Evolutionary conservation across 345 rosid species (phyloP).

Genomic region (Cardamine occulta): DNA sequence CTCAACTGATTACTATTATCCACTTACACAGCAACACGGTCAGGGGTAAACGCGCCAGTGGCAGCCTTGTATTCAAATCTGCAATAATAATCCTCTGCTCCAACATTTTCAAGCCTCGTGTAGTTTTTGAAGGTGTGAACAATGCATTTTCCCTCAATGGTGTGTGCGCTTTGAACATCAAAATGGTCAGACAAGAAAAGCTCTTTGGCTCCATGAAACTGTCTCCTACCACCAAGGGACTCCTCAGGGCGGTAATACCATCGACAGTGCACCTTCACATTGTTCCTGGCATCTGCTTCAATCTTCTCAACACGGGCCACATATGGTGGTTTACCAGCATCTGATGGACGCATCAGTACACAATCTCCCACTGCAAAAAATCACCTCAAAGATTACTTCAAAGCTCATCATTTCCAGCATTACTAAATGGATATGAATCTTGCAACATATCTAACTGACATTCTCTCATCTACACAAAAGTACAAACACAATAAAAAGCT

Average conservation of each 20-base stretch:
- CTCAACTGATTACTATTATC: not conserved
- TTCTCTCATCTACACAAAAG: not conserved
- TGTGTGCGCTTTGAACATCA: slow-evolving; percentile 81
- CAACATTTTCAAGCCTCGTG: slow-evolving; percentile 83
- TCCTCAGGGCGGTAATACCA: slow-evolving; percentile 95
- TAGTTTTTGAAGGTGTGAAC: slow-evolving; percentile 87
- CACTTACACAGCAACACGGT: slow-evolving; percentile 87
- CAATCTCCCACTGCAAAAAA: slow-evolving; percentile 68
- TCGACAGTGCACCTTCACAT: slow-evolving; percentile 71
- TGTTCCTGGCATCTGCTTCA: slow-evolving; percentile 78
- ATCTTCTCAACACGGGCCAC: slow-evolving; percentile 85
- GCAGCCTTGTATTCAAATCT: slow-evolving; percentile 84
- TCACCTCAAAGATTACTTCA: slow-evolving; percentile 30
- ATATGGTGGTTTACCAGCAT: slow-evolving; percentile 75
- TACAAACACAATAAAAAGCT: not conserved
- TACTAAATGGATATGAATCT: slow-evolving; percentile 1
- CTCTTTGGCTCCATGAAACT: slow-evolving; percentile 86
- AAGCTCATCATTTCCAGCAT: slow-evolving; percentile 1
- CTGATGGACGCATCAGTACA: slow-evolving; percentile 85
- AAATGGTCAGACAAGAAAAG: slow-evolving; percentile 76
- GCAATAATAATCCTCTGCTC: slow-evolving; percentile 83
- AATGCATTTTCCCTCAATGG: slow-evolving; percentile 79
- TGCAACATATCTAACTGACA: not conserved
- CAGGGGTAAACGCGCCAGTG: slow-evolving; percentile 80
- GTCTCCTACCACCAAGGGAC: slow-evolving; percentile 85